Evolutionary conservation across 257 asterid species (phyloP).

Genomic region (Schizonepeta tenuifolia): DNA sequence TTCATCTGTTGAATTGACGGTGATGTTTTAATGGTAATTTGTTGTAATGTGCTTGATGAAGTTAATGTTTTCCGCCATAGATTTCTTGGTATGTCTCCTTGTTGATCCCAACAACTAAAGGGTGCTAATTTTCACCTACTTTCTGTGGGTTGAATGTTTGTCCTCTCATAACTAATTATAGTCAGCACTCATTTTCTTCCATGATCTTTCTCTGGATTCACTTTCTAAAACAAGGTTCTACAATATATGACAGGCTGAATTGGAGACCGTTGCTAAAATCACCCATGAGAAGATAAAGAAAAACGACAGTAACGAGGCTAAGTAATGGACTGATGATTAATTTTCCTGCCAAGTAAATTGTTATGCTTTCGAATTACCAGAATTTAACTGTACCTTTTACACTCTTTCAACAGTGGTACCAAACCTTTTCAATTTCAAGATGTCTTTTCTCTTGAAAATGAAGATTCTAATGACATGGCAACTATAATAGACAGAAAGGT

Average conservation of each 20-base stretch:
- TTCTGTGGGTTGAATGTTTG: not conserved
- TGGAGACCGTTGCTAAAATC: slow-evolving; percentile 90
- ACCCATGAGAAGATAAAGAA: slow-evolving; percentile 82
- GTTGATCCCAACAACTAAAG: slow-evolving; percentile 2
- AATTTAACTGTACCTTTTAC: slow-evolving; percentile 26
- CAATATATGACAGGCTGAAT: slow-evolving; percentile 63
- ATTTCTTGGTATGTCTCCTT: slow-evolving; percentile 20
- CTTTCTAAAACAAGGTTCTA: slow-evolving; percentile 27
- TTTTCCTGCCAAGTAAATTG: slow-evolving; percentile 20
- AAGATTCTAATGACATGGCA: slow-evolving; percentile 72
- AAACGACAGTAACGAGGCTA: slow-evolving; percentile 75
- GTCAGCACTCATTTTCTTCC: slow-evolving; percentile 10
- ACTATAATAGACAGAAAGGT: slow-evolving; percentile 87
- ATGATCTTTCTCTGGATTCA: slow-evolving; percentile 11
- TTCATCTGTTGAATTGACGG: slow-evolving; percentile 9
- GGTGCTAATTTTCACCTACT: slow-evolving; percentile 5
- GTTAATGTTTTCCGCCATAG: not conserved
- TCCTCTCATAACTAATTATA: slow-evolving; percentile 3
- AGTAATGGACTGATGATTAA: slow-evolving; percentile 52
- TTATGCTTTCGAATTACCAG: slow-evolving; percentile 16
- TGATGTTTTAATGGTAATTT: slow-evolving; percentile 6
- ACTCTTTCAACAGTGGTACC: slow-evolving; percentile 57
- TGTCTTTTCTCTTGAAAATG: slow-evolving; percentile 72
- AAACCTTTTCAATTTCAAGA: slow-evolving; percentile 78
- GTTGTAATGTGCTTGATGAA: not conserved